Percentiles rank a stretch among this genome's conserved stretches.
Evolutionary conservation across 495 filamentous ascomycete genomes (phyloP).

Genomic region (Xylaria cubensis): DNA sequence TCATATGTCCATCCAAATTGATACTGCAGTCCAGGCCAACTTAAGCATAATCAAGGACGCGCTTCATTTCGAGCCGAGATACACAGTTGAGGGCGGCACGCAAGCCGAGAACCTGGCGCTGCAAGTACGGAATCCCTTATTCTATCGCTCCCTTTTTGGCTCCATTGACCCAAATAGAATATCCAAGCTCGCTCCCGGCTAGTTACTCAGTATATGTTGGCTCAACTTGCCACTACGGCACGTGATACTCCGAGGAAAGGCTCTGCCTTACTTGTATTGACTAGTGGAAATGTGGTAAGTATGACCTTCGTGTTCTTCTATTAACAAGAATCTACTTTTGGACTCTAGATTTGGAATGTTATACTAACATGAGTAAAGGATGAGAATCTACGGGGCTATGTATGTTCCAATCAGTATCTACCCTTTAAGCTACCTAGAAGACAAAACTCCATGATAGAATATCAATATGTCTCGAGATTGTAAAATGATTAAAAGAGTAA

Average conservation of each 20-base stretch:
- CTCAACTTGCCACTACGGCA: slow-evolving; percentile 70
- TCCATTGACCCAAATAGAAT: slow-evolving; percentile 47
- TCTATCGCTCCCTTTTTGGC: background rate
- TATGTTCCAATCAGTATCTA: background rate
- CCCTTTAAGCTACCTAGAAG: too few species aligned
- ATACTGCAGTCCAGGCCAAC: background rate
- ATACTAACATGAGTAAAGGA: background rate
- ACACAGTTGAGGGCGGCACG: background rate
- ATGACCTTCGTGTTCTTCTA: background rate
- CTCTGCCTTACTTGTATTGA: background rate
- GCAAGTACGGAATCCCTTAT: background rate
- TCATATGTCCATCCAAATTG: slow-evolving; percentile 5
- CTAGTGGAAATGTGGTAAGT: background rate
- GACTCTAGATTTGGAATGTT: background rate
- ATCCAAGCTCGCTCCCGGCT: slow-evolving; percentile 82
- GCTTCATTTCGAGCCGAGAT: background rate
- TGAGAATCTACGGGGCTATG: background rate
- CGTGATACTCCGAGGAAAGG: slow-evolving; percentile 55
- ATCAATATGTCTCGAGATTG: background rate
- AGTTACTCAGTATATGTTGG: slow-evolving; percentile 74
- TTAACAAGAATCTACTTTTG: background rate
- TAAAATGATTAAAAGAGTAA: background rate
- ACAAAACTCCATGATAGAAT: too few species aligned
- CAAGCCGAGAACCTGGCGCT: background rate
- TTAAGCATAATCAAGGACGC: background rate